Evolutionary conservation across 495 filamentous ascomycete genomes (phyloP), one percentile per base, ranked within the genome.

Genomic region (Aspergillus campestris): DNA sequence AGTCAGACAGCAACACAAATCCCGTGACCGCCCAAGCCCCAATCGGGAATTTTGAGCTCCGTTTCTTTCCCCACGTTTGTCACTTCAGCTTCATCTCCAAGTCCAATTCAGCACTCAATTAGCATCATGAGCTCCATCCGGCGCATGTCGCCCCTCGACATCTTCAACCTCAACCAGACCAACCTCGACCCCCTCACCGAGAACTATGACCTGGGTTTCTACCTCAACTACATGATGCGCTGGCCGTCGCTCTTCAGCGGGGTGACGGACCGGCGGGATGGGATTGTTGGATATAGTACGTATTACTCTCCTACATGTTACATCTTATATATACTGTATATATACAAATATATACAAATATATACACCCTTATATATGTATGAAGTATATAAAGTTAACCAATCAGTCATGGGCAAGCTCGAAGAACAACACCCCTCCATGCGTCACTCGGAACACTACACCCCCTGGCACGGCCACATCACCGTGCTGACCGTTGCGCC

Each of bases 381-480:
- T 29, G 36, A 43, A 36, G 51, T 42, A 40, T 27, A 34, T 33
- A 34, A 28, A 30, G n/a, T 41, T 12, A 34, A 47, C 8, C 30
- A 13, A 24, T 35, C 48, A 95, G 92, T 98, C 55, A 91, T 97
- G 78, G 92, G 89, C 50, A 98, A 98, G 68, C 72, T 92, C 42
- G 94, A 97, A 70, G 82, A 88, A 54, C 89, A 89, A 31, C 89
- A 87, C 18, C 69, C 79, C 13, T 78, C 77, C 44, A 76, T 81
- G 62, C 66, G 75, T 39, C 77, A 79, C 56, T 87, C 83, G 41
- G 75, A 84, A 52, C 87, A 94, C 67, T 95, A 91, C 65, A 84
- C 91, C 13, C 90, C 94, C 18, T 97, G 88, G 86, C 92, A 97
- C 66, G 92, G 90, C 28, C 92, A 98, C 67, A 94, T 98, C 66